Evolutionary conservation across 768 basidiomycete genomes (phyloP).

Genomic region (Leccinum subgranulosum): DNA sequence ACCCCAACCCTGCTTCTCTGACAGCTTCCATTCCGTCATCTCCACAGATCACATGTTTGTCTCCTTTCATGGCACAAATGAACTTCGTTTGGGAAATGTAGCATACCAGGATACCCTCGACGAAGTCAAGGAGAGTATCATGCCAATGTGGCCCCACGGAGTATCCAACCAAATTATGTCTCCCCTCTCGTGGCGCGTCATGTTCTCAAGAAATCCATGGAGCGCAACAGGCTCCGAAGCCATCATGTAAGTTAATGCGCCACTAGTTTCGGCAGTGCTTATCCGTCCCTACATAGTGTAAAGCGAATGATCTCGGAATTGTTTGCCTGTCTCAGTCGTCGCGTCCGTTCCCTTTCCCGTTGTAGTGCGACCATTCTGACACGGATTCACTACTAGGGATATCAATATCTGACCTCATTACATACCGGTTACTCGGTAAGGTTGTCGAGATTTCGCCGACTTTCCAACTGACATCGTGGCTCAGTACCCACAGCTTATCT

Average conservation of each 20-base stretch:
- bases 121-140: slow-evolving; percentile 54
- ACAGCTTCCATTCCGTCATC: slow-evolving; percentile 25
- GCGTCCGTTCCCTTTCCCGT: slow-evolving; percentile 39
- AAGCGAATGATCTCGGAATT: slow-evolving; percentile 58
- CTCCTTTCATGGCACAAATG: slow-evolving; percentile 62
- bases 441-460: slow-evolving; percentile 9
- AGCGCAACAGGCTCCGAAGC: slow-evolving; percentile 51
- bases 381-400: slow-evolving; percentile 49
- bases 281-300: slow-evolving; percentile 40
- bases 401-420: slow-evolving; percentile 62
- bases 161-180: slow-evolving; percentile 41
- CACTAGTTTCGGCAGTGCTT: slow-evolving; percentile 3
- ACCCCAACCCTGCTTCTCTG: slow-evolving; percentile 14
- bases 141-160: slow-evolving; percentile 69
- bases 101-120: slow-evolving; percentile 53
- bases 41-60: slow-evolving; percentile 68
- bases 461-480: slow-evolving; percentile 11
- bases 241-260: slow-evolving; percentile 39
- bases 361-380: slow-evolving; percentile 1
- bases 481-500: slow-evolving; percentile 66
- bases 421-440: slow-evolving; percentile 53
- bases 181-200: slow-evolving; percentile 53
- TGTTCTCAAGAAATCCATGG: slow-evolving; percentile 70
- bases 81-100: slow-evolving; percentile 48
- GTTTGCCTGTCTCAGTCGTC: slow-evolving; percentile 56